A percentile compares a stretch with the other conserved stretches of the same genome.
Evolutionary conservation across 148 eudicot species (phyloP).

Genomic region (Polygonum aviculare): DNA sequence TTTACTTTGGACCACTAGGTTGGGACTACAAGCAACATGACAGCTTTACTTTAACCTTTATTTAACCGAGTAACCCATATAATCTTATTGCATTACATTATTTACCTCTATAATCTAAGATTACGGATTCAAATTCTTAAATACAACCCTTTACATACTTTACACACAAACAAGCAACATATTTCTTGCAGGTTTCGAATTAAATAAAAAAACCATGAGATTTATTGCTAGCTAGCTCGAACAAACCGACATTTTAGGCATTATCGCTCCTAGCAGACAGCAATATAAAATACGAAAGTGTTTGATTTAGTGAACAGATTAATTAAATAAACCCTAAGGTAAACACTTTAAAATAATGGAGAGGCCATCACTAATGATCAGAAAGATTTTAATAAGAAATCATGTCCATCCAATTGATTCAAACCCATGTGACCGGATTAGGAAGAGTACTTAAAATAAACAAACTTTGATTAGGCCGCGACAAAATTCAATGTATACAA

Average conservation of each 20-base stretch:
- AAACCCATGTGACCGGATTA: conserved; percentile 10
- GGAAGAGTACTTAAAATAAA: conserved; percentile 1
- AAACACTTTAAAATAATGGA: neutral
- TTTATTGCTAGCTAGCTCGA: neutral
- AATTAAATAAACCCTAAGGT: conserved; percentile 5
- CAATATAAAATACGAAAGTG: neutral
- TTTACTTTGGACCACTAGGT: conserved; percentile 4
- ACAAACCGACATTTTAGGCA: conserved; percentile 9
- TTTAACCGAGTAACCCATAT: neutral
- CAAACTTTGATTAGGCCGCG: conserved; percentile 1
- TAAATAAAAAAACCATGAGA: neutral
- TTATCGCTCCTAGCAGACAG: conserved; percentile 9
- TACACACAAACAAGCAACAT: neutral
- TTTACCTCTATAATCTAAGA: neutral
- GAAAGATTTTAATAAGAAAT: neutral
- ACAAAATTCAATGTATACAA: conserved; percentile 9
- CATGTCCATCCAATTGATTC: conserved; percentile 10
- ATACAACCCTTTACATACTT: neutral
- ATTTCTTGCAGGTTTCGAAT: neutral
- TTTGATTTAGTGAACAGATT: neutral
- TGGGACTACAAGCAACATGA: conserved; percentile 5
- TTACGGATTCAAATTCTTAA: neutral
- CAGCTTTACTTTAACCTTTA: conserved; percentile 1
- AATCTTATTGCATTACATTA: neutral
- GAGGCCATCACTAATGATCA: conserved; percentile 5